Evolutionary conservation across 148 eudicot species (phyloP).

Genomic region (Rhododendron griersonianum): DNA sequence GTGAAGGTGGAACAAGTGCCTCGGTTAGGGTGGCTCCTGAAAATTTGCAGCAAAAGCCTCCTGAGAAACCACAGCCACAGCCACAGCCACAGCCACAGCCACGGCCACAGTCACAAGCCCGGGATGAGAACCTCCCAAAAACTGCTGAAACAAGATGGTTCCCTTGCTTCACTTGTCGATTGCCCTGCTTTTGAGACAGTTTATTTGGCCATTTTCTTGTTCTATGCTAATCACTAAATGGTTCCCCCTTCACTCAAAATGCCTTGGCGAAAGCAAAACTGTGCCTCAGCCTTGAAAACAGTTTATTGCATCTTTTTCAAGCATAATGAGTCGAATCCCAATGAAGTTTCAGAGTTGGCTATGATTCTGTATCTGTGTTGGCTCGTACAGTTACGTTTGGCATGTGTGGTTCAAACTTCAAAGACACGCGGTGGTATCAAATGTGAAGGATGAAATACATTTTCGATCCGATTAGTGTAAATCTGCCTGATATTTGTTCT

Average conservation of each 20-base stretch:
- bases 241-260: neutral
- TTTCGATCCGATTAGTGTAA: neutral
- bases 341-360: neutral
- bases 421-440: neutral
- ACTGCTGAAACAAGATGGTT: conserved; percentile 21
- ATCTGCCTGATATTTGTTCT: neutral
- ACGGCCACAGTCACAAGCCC: conserved; percentile 2
- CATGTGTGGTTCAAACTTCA: neutral
- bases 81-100: neutral
- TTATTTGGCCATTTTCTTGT: neutral
- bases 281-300: neutral
- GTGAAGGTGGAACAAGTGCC: conserved; percentile 16
- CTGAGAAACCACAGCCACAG: conserved; percentile 9
- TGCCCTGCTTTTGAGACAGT: conserved; percentile 25
- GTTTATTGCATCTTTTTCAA: neutral
- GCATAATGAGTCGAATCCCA: neutral
- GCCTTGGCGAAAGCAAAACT: neutral
- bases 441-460: neutral
- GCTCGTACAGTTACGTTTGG: neutral
- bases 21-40: conserved; percentile 14
- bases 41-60: neutral
- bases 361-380: neutral
- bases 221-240: neutral
- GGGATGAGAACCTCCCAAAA: conserved; percentile 1
- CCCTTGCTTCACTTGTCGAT: conserved; percentile 26